Evolutionary conservation across 305 asterid species (phyloP), one percentile per base, ranked within the genome.

Genomic region (Fraxinus xanthoxyloides): DNA sequence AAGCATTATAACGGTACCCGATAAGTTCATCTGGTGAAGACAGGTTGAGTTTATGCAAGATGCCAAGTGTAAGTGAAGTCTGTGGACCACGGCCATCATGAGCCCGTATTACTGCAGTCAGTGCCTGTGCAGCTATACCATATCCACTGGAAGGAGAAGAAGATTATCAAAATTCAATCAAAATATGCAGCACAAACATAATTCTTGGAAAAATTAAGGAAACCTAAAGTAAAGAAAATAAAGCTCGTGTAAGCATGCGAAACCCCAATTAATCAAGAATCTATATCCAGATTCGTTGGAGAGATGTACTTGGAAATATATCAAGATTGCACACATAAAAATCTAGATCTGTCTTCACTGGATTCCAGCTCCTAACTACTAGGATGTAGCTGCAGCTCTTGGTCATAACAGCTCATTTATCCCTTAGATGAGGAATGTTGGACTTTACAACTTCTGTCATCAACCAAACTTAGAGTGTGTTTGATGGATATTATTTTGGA

Each of bases 21-120:
- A 93, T 91, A 61, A 93, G 95, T 86, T 93, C 95, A 81, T 93
- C 97, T n/a, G 98, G 94, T n/a, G 96, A 92, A 81, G 95, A 90
- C 79, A 94, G 93, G 56, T 87, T 76, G 48, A 92, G 92, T 65
- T 83, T 79, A 72, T 84, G 85, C 26, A 94, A 85, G 77, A 93
- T 92, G 43, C 83, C 85, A 69, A 79, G 56, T 7, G 92, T 89
- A 67, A 94, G 93, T 15, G 86, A 82, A 73, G 98, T 93, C 77
- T 46, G 79, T 9, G 94, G 94, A 81, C 97, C 98, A 67, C 98
- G 95, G 3, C 98, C 97, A 77, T 94, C 98, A 74, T 93, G 89
- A 81, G 94, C 98, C 89, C 97, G 89, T 75, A 93, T 85, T 35
- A 91, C 90, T 78, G 98, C 97, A 74, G 97, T 93, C 87, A 94